phyloP scores from a whole-genome alignment of 106 monocot species.

The Gastrodia elata region DNA sequence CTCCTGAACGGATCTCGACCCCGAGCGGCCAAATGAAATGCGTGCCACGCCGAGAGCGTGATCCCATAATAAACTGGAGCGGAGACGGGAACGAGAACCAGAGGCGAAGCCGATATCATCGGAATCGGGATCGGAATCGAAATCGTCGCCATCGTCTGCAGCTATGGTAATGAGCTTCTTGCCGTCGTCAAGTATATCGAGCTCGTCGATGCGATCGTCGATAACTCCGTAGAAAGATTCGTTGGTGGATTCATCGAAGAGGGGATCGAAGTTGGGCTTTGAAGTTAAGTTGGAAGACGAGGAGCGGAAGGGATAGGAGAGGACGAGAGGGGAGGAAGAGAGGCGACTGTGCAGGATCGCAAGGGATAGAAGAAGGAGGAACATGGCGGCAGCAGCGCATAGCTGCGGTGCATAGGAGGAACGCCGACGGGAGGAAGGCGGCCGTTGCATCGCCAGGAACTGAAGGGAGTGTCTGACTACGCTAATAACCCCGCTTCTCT shows the following conservation, averaged over 20 bases:
- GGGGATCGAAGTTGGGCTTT: not conserved
- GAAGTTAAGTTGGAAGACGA: not conserved
- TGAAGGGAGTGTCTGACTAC: not conserved
- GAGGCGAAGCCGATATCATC: conserved; percentile 8
- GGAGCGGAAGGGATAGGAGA: conserved; percentile 1
- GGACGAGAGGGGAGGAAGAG: conserved; percentile 24
- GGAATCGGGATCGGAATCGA: conserved; percentile 12
- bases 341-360: conserved; percentile 57
- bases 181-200: conserved; percentile 34
- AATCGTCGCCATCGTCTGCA: conserved; percentile 12
- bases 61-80: conserved; percentile 54
- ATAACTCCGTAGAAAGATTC: conserved; percentile 25
- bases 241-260: conserved; percentile 36
- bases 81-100: not conserved
- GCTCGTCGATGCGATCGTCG: conserved; percentile 47
- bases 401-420: conserved; percentile 30
- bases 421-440: conserved; percentile 21
- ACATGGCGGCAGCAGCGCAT: conserved; percentile 32
- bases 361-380: conserved; percentile 46
- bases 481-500: not conserved
- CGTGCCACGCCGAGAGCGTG: conserved; percentile 59
- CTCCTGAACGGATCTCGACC: not conserved
- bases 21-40: conserved; percentile 36
- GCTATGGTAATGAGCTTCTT: not conserved
- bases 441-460: not conserved